Percentiles rank a stretch among this genome's conserved stretches.
These are phyloP conservation scores for Starmerella scarabaei DNA, from an alignment of 805 yeast species.

Conservation along the genomic window DNA sequence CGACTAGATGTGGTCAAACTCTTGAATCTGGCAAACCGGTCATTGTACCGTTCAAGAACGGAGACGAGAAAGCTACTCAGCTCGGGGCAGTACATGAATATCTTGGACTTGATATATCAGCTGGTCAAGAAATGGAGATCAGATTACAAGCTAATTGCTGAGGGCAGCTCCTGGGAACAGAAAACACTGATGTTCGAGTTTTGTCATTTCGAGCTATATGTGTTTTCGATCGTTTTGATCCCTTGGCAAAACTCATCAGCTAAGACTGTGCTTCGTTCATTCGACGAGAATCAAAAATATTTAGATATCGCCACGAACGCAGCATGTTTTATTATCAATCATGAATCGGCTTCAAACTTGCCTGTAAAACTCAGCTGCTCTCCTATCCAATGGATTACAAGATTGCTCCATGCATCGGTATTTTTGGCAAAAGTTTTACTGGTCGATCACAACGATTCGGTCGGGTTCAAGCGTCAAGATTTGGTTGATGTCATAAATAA, in stretches of 20 bases:
- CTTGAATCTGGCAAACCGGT: constrained; percentile 69
- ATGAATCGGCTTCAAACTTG: constrained; percentile 57
- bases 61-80: constrained; percentile 25
- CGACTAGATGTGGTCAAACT: constrained; percentile 68
- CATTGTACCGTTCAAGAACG: constrained; percentile 45
- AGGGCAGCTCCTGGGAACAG: constrained; percentile 35
- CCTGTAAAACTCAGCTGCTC: constrained; percentile 48
- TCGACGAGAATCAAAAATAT: constrained; percentile 48
- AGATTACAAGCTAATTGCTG: constrained; percentile 32
- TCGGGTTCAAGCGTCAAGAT: too few species aligned
- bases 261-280: constrained; percentile 33
- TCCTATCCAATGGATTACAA: constrained; percentile 82
- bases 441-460: too few species aligned
- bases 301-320: constrained; percentile 71
- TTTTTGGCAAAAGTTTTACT: constrained; percentile 71
- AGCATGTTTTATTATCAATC: constrained; percentile 56
- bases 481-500: background rate
- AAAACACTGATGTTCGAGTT: constrained; percentile 71
- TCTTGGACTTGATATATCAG: constrained; percentile 61
- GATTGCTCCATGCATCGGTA: constrained; percentile 77
- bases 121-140: constrained; percentile 64
- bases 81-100: constrained; percentile 40
- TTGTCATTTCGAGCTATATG: constrained; percentile 68
- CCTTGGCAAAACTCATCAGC: constrained; percentile 28
- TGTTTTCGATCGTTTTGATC: constrained; percentile 64